These are phyloP conservation scores for Vickermania ingenoplastis DNA, from an alignment of 208 protist genomes.

Conservation along the genomic window DNA sequence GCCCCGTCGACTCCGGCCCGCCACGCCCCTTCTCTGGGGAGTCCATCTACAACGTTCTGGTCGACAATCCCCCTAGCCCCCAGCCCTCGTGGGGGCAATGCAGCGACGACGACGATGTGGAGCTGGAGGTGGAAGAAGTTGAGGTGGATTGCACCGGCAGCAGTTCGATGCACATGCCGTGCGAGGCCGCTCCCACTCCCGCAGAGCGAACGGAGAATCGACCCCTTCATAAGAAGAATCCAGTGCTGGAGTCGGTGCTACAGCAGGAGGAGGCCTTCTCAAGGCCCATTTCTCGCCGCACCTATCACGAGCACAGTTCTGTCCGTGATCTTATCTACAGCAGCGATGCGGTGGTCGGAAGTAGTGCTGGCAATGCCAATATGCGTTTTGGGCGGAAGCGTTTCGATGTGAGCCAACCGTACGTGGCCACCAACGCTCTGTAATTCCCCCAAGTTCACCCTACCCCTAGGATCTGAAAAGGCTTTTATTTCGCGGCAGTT, in stretches of 20 bases:
- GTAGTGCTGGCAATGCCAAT: background rate
- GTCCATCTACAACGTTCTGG: constrained; percentile 33
- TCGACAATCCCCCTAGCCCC: background rate
- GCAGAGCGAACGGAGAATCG: too few relatives aligned
- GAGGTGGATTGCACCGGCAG: constrained; percentile 7
- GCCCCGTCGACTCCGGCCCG: too few relatives aligned
- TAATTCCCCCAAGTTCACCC: too few relatives aligned
- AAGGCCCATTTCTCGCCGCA: constrained; percentile 29
- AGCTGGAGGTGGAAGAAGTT: constrained; percentile 3
- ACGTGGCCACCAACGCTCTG: background rate
- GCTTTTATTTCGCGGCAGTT: too few relatives aligned
- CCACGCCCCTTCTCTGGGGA: constrained; percentile 19
- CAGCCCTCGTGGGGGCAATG: background rate
- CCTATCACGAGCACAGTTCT: constrained; percentile 38
- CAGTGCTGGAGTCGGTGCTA: constrained; percentile 38
- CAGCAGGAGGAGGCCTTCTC: constrained; percentile 54
- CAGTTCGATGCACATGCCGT: background rate
- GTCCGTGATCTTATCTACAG: constrained; percentile 69
- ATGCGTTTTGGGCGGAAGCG: constrained; percentile 35
- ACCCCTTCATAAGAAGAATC: constrained; percentile 24
- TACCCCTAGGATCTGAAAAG: too few relatives aligned
- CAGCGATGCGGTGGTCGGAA: background rate
- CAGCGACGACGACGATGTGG: background rate
- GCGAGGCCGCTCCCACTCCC: too few relatives aligned
- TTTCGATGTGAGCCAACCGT: constrained; percentile 9